These are phyloP conservation scores for Schizosaccharomyces cryophilus DNA, from an alignment of 805 yeast species.

Conservation along the genomic window DNA sequence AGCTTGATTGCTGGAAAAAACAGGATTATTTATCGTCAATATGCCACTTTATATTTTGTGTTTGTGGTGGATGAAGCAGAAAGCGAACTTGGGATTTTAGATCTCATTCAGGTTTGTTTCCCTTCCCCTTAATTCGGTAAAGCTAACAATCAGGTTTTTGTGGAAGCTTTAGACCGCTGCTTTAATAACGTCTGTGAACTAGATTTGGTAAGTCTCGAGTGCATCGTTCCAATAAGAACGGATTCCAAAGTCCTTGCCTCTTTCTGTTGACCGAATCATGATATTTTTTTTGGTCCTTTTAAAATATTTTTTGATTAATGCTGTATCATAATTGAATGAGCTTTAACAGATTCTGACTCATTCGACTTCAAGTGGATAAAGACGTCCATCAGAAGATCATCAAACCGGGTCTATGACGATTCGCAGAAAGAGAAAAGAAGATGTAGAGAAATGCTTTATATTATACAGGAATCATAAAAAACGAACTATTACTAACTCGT, in stretches of 20 bases:
- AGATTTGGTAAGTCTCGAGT: slow-evolving; percentile 93
- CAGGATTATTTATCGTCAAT: slow-evolving; percentile 75
- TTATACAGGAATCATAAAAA: neutral
- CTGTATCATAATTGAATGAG: neutral
- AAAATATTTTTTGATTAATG: neutral
- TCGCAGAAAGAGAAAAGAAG: neutral
- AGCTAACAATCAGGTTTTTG: slow-evolving; percentile 33
- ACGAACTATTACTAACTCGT: neutral
- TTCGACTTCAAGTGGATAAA: too few species aligned
- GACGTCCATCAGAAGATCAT: too few species aligned
- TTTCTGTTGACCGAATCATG: neutral
- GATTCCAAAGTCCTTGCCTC: neutral
- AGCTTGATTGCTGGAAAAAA: slow-evolving; percentile 42
- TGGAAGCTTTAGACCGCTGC: slow-evolving; percentile 78
- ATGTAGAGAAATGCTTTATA: neutral
- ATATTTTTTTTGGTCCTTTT: too few species aligned
- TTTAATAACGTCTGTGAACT: slow-evolving; percentile 85
- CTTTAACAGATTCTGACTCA: too few species aligned
- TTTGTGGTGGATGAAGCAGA: slow-evolving; percentile 91
- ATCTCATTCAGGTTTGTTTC: slow-evolving; percentile 39
- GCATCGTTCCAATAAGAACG: neutral
- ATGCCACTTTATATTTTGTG: slow-evolving; percentile 88
- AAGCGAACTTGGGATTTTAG: slow-evolving; percentile 77
- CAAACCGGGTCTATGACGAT: too few species aligned
- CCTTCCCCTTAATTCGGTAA: neutral